Base-by-base conservation (phyloP, 495 filamentous ascomycete genomes). In the Cercophora samala region DNA sequence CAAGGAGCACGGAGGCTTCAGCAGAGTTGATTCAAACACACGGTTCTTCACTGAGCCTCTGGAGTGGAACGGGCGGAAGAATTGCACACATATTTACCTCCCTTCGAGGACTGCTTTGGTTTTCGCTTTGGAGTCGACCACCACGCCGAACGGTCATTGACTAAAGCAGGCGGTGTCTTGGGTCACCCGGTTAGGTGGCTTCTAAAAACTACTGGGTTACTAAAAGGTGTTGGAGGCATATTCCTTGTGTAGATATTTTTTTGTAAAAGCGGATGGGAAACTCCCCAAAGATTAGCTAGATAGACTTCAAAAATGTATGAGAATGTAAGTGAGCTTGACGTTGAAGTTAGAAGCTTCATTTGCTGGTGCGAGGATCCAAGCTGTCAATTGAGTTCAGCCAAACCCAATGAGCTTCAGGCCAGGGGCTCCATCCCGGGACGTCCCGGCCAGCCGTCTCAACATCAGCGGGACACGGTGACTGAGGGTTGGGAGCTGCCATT, bases 81-180 rank as follows among this genome's bases (percentile, higher is more conserved):
- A 99, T 76, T 97, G 91, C 75, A 84, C 91, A 52, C 95, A 98
- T 78, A 87, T 97, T 29, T 99, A 99, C 77, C 86, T 97, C 63
- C 95, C 95, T 26, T 86, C 86, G 26, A 84, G 95, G 68, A 92
- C 91, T 63, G 95, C 93, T 32, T 77, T 97, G 74, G 93, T 79
- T 29, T 62, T 78, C 60, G 75, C 77, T 21, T 71, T 74, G 26
- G 77, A 79, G 63, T 73, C 72, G 21, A 72, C 67, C 21, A 52
- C 74, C 24, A 52, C 74, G n/a, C 71, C 60, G 11, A 55, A 72
- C 18, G 55, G 51, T 26, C 22, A 60, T 6, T 25, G 58, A 18
- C 26, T 29, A 5, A 3, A 29, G 58, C 58, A 56, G n/a, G 22
- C 24, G 21, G 21, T 60, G 58, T 23, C 58, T 60, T 18, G 23